These are phyloP conservation scores for Ustilago trichophora DNA, from an alignment of 1,284 basidiomycete species.

Conservation along the genomic window DNA sequence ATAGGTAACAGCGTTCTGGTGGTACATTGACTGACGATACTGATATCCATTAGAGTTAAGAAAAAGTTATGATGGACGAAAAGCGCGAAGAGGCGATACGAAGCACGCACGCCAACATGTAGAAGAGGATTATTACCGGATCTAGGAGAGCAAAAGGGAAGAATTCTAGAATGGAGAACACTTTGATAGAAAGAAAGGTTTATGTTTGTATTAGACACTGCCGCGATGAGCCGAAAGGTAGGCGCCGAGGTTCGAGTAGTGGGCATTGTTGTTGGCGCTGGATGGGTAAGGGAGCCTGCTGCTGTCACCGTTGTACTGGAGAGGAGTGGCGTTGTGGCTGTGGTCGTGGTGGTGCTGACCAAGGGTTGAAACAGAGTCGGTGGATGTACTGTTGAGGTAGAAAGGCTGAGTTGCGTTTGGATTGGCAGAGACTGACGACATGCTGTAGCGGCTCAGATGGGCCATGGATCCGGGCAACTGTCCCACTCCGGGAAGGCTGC, in stretches of 20 bases:
- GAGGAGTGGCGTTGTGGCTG: conserved; percentile 11
- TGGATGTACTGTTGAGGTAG: conserved; percentile 10
- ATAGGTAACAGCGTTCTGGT: no score
- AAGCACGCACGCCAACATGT: no score
- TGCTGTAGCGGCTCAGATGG: conserved; percentile 35
- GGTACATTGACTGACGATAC: no score
- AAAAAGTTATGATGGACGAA: no score
- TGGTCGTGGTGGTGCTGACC: conserved; percentile 9
- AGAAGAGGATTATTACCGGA: no score
- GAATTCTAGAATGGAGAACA: no score
- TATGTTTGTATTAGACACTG: no score
- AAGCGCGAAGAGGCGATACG: no score
- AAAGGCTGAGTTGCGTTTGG: conserved; percentile 9
- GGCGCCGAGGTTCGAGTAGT: conserved; percentile 35
- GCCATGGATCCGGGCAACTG: conserved; percentile 25
- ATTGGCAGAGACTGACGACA: conserved; percentile 28
- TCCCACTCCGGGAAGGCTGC: conserved; percentile 9
- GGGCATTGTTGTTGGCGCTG: conserved; percentile 4
- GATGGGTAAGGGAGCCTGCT: conserved; percentile 11
- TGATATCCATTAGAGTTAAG: no score
- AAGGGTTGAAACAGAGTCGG: not conserved
- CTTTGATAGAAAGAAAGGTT: no score
- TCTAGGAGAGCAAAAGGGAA: no score
- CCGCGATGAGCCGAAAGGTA: conserved; percentile 52
- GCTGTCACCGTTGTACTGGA: conserved; percentile 12